Evolutionary conservation across 2,329 filamentous ascomycete genomes (phyloP), one percentile per base, ranked within the genome.

Genomic region (Colletotrichum neosansevieriae): DNA sequence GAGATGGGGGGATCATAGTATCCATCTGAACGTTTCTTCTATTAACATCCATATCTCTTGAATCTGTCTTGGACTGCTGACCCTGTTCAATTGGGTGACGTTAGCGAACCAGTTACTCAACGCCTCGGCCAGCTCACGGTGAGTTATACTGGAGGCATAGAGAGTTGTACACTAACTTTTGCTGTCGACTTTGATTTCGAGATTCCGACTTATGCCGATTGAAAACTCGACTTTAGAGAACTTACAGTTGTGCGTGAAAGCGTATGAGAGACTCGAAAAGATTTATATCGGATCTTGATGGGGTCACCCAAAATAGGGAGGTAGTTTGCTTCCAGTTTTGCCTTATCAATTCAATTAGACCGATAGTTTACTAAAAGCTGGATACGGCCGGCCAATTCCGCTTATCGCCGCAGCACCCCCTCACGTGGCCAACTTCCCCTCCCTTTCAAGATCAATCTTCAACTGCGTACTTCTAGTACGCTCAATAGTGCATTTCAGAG

Each of bases 281-380:
- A 19, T 3, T 21, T 54, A 13, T 54, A 34, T n/a, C 15, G 2
- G 5, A 40, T 38, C 3, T n/a, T 15, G 4, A 40, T n/a, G 19
- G 13, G 15, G 21, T 24, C 13, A 50, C 32, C 44, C 44, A 19
- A 50, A 50, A 40, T n/a, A 40, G 57, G 44, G 21, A 59, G 57
- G 57, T 58, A 13, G 50, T 53, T 53, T 34, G 11, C 29, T 34
- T 36, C 13, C 24, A 12, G 44, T 13, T 19, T 38, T 29, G 11
- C 34, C 58, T 61, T 53, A 61, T 53, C 58, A 51, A 53, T 61
- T 61, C 32, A 5, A 45, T 61, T 53, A 61, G 15, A 61, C 34
- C 36, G 51, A 47, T 36, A 47, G 49, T 53, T 61, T 61, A 61
- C 36, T 44, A 19, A 21, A 1, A 32, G 36, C 21, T 15, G 13